Evolutionary conservation across 208 protist genomes (phyloP).

Genomic region (Porcisia deanei): DNA sequence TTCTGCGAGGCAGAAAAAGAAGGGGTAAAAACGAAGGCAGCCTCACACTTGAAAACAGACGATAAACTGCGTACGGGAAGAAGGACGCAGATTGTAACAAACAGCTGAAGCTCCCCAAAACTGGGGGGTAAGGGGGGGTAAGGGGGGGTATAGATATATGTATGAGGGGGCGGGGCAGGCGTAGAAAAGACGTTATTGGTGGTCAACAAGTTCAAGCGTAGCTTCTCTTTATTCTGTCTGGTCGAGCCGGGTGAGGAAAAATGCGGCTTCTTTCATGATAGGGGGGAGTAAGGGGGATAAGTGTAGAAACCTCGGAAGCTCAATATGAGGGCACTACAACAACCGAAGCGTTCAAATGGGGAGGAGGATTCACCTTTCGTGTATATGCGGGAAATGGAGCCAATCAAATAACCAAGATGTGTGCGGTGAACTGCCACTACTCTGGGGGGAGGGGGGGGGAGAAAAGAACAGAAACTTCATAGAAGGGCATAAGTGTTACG

Average conservation of each 20-base stretch:
- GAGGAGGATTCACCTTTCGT: neutral
- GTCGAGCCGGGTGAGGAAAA: neutral
- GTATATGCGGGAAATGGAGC: neutral
- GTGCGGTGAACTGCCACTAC: neutral
- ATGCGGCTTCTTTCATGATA: neutral
- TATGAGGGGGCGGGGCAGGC: neutral
- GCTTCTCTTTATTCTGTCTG: neutral
- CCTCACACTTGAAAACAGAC: constrained; percentile 1
- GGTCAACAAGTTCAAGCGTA: neutral
- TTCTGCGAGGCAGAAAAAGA: neutral
- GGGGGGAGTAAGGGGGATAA: neutral
- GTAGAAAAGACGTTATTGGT: neutral
- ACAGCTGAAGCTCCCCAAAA: constrained; percentile 3
- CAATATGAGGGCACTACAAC: neutral
- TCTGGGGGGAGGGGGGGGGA: neutral
- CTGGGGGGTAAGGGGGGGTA: neutral
- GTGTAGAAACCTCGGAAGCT: neutral
- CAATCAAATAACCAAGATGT: neutral
- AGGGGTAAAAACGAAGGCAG: neutral
- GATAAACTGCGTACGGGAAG: constrained; percentile 5
- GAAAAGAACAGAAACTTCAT: neutral
- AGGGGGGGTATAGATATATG: neutral
- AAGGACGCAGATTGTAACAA: constrained; percentile 1
- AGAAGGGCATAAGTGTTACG: neutral
- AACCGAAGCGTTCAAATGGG: neutral